Conservation (phyloP, 2,329 filamentous ascomycete species). For the Cladophialophora immunda region DNA sequence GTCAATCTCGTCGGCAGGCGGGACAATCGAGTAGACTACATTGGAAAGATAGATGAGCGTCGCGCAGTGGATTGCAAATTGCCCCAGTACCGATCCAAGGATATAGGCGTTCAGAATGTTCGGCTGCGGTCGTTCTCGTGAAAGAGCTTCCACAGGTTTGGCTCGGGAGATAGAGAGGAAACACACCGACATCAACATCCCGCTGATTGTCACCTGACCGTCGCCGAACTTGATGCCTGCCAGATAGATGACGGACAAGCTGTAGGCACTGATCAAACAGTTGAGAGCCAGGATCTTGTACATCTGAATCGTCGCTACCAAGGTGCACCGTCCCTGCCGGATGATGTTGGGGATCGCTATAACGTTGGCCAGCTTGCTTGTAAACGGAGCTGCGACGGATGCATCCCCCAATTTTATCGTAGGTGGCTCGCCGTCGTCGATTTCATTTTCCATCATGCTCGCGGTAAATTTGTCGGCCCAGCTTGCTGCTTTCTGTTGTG, state of each 20-base stretch:
- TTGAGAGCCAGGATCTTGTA: constrained; percentile 99
- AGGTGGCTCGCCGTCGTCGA: constrained; percentile 89
- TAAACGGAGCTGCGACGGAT: constrained; percentile 96
- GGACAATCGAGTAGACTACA: constrained; percentile 84
- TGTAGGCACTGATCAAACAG: constrained; percentile 97
- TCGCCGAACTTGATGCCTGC: constrained; percentile 99
- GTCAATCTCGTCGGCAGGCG: constrained; percentile 74
- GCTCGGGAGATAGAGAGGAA: constrained; percentile 98
- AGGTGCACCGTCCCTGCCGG: constrained; percentile 93
- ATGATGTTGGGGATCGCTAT: constrained; percentile 98
- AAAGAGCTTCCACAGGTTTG: constrained; percentile 91
- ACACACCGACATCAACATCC: constrained; percentile 99
- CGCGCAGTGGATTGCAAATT: constrained; percentile 94
- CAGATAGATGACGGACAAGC: constrained; percentile 91
- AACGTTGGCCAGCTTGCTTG: constrained; percentile 95
- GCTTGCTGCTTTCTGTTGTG: constrained; percentile 74
- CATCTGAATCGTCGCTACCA: constrained; percentile 99
- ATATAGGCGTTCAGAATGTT: constrained; percentile 99
- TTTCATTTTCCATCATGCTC: constrained; percentile 87
- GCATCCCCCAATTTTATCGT: constrained; percentile 97
- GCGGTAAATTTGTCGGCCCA: constrained; percentile 87
- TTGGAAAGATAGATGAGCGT: constrained; percentile 94
- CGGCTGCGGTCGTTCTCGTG: constrained; percentile 95
- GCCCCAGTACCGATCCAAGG: constrained; percentile 94
- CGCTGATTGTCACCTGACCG: constrained; percentile 96